These are phyloP conservation scores for Carex myosuroides DNA, from an alignment of 176 grass and related monocot genomes.

Conservation along the genomic window DNA sequence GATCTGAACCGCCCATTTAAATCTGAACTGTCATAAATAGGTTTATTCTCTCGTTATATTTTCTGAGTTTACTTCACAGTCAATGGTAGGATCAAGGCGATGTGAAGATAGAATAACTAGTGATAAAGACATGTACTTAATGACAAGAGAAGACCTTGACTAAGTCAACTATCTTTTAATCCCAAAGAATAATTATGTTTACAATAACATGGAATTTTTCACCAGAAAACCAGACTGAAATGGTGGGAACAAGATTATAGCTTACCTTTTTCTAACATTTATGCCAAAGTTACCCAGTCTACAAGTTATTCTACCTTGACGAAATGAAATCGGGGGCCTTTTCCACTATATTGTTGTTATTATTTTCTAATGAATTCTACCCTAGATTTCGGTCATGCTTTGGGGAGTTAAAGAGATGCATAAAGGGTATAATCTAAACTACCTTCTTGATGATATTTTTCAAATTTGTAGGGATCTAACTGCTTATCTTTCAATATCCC, in stretches of 20 bases:
- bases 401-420: background rate
- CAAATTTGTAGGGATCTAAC: background rate
- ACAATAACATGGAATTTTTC: background rate
- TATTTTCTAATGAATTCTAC: too few species aligned
- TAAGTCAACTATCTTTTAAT: background rate
- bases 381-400: too few species aligned
- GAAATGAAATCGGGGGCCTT: background rate
- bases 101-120: too few species aligned
- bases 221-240: too few species aligned
- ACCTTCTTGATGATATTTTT: background rate
- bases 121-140: background rate
- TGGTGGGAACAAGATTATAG: too few species aligned
- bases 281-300: background rate
- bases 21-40: too few species aligned
- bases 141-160: conserved; percentile 2
- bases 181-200: background rate
- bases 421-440: background rate
- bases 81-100: too few species aligned
- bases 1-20: too few species aligned
- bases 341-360: too few species aligned
- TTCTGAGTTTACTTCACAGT: too few species aligned
- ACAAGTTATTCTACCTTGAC: background rate
- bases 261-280: background rate
- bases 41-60: background rate
- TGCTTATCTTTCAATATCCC: background rate